phyloP scores from a whole-genome alignment of 2,329 filamentous ascomycete genomes.

The Trichoderma sp. region DNA sequence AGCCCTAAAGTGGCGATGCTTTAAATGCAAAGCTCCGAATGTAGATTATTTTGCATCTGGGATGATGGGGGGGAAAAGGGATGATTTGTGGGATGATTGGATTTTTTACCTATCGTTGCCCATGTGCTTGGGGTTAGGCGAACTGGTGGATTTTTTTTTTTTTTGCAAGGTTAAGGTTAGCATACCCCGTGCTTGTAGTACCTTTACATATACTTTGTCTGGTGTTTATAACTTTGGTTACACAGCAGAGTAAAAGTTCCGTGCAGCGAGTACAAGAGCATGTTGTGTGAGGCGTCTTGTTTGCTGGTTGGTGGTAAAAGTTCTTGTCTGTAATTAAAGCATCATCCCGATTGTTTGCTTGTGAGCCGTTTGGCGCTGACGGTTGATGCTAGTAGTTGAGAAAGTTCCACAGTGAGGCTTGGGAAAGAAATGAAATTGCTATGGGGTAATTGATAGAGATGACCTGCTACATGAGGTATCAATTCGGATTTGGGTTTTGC shows the following conservation, averaged over 20 bases:
- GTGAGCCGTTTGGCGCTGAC: neutral
- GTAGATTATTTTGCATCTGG: neutral
- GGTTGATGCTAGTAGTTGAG: neutral
- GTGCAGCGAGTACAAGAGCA: neutral
- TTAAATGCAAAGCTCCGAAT: neutral
- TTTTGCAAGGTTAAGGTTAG: neutral
- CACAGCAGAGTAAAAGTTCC: neutral
- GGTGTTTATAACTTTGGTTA: neutral
- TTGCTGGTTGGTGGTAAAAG: neutral
- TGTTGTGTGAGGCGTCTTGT: neutral
- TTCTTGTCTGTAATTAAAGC: neutral
- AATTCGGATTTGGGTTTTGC: neutral
- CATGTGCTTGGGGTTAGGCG: neutral
- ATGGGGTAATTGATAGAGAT: neutral
- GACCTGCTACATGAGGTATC: neutral
- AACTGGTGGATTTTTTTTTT: neutral
- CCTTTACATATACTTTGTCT: neutral
- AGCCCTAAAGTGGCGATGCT: neutral
- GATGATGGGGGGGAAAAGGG: neutral
- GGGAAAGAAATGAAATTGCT: neutral
- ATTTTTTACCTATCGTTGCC: neutral
- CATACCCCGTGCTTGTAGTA: neutral
- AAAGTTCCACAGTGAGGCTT: neutral
- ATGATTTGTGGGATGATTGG: neutral
- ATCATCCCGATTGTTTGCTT: neutral